phyloP scores from a whole-genome alignment of 257 asterid species.

The Solanum ossicruentum region DNA sequence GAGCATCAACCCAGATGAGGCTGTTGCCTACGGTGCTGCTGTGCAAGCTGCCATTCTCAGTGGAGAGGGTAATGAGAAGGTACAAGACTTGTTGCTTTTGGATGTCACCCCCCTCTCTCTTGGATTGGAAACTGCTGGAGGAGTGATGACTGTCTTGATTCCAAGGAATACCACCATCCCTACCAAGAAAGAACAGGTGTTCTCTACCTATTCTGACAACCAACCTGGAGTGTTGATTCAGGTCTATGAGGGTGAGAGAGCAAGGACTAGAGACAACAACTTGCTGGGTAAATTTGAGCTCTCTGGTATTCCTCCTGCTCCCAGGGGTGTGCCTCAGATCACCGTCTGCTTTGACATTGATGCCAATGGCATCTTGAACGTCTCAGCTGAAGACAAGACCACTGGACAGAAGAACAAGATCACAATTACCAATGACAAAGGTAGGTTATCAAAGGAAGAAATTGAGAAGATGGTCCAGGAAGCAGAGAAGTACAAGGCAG shows the following conservation, averaged over 20 bases:
- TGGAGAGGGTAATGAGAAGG: conserved; percentile 21
- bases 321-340: conserved; percentile 22
- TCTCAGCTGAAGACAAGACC: conserved; percentile 21
- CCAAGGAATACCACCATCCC: conserved; percentile 28
- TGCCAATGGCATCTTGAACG: conserved; percentile 25
- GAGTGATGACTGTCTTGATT: conserved; percentile 20
- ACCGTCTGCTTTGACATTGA: conserved; percentile 27
- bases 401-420: conserved; percentile 25
- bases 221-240: conserved; percentile 27
- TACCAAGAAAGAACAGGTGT: conserved; percentile 19
- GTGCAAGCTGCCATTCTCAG: conserved; percentile 27
- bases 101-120: conserved; percentile 27
- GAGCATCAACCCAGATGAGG: conserved; percentile 28
- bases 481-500: conserved; percentile 19
- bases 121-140: conserved; percentile 16
- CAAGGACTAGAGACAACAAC: conserved; percentile 25
- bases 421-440: conserved; percentile 24
- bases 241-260: conserved; percentile 23
- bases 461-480: conserved; percentile 30
- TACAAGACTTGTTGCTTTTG: conserved; percentile 15
- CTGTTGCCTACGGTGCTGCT: conserved; percentile 30
- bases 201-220: conserved; percentile 22
- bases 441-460: conserved; percentile 23
- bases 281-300: conserved; percentile 23
- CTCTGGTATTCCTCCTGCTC: conserved; percentile 26